These are phyloP conservation scores for Microbotryum silenes-acaulis DNA, from an alignment of 1,284 basidiomycete genomes.

Conservation along the genomic window DNA sequence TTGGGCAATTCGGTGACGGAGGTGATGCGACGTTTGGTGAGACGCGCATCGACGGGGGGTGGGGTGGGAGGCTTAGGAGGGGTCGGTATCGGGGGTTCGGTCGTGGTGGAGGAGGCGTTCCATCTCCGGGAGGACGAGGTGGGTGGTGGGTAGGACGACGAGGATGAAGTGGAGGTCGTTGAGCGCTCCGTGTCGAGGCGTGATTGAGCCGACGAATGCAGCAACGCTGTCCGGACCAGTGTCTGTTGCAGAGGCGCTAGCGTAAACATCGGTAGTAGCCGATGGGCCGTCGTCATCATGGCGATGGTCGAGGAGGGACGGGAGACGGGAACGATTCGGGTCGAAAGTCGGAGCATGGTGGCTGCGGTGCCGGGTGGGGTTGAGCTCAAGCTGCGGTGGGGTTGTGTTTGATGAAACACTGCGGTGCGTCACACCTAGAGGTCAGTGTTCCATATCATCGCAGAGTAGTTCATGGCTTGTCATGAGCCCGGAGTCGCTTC, in stretches of 20 bases:
- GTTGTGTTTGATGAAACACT: no score
- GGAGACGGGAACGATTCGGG: no score
- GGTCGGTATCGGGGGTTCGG: neutral
- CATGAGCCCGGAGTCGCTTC: no score
- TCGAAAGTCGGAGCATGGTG: no score
- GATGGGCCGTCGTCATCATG: neutral
- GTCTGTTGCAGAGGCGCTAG: neutral
- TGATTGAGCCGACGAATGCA: conserved; percentile 8
- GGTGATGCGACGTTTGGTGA: conserved; percentile 16
- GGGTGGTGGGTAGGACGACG: neutral
- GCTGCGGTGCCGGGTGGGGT: no score
- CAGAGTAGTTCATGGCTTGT: no score
- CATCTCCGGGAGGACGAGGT: neutral
- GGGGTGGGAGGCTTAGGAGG: conserved; percentile 10
- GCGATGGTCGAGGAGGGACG: neutral
- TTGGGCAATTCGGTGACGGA: conserved; percentile 21
- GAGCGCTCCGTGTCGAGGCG: conserved; percentile 13
- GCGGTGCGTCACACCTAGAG: no score
- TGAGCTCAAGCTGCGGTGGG: no score
- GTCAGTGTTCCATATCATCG: no score
- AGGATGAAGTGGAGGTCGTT: neutral
- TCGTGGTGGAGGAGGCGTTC: neutral
- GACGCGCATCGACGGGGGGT: conserved; percentile 9
- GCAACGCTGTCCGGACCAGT: neutral
- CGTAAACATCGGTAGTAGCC: neutral